Evolutionary conservation across 805 yeast genomes (phyloP).

Genomic region (Jamesozyma lodderae): DNA sequence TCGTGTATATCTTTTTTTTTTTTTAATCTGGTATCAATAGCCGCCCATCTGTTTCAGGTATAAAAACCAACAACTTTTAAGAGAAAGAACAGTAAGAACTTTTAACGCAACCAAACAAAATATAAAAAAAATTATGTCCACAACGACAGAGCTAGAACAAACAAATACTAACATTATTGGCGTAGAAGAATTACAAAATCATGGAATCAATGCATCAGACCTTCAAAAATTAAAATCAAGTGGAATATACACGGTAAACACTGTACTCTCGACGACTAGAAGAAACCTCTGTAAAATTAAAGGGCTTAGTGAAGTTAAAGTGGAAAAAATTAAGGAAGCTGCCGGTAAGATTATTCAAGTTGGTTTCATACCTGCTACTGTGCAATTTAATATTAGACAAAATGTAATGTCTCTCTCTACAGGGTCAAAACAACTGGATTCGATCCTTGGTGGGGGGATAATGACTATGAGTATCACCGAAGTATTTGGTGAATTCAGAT

Average conservation of each 20-base stretch:
- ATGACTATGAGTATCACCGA: slow-evolving; percentile 73
- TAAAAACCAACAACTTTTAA: too few species aligned
- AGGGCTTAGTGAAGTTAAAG: slow-evolving; percentile 69
- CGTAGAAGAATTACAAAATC: slow-evolving; percentile 48
- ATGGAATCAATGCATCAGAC: slow-evolving; percentile 67
- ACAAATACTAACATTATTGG: slow-evolving; percentile 22
- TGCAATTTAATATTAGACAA: slow-evolving; percentile 55
- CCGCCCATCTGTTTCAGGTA: too few species aligned
- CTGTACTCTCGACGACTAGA: slow-evolving; percentile 52
- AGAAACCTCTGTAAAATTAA: slow-evolving; percentile 55
- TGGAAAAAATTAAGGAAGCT: slow-evolving; percentile 66
- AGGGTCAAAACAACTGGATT: slow-evolving; percentile 62
- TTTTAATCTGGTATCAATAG: too few species aligned
- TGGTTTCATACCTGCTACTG: slow-evolving; percentile 68
- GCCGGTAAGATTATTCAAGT: slow-evolving; percentile 55
- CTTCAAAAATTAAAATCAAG: slow-evolving; percentile 56
- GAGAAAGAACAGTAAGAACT: too few species aligned
- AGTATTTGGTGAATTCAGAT: slow-evolving; percentile 71
- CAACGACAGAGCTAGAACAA: slow-evolving; percentile 8
- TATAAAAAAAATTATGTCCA: too few species aligned
- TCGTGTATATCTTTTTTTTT: too few species aligned
- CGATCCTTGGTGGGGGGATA: slow-evolving; percentile 64
- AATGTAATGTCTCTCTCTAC: slow-evolving; percentile 60
- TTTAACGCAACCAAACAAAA: too few species aligned
- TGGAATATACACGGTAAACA: slow-evolving; percentile 58